Evolutionary conservation across 768 basidiomycete species (phyloP), one percentile per base, ranked within the genome.

Genomic region (Cubamyces lactineus): DNA sequence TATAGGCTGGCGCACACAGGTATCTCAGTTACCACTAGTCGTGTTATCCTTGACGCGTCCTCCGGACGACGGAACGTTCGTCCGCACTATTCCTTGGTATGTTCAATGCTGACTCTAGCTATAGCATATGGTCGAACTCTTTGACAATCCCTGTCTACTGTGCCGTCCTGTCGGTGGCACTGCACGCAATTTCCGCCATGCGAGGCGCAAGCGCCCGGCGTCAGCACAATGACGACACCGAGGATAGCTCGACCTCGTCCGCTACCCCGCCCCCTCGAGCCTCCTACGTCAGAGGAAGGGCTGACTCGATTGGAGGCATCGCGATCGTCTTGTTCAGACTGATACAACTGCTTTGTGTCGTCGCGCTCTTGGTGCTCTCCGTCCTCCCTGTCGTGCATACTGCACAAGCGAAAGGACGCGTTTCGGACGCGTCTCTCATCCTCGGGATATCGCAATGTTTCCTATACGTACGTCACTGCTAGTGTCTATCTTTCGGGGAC

Each of bases 11-110:
- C 21, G 50, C 24, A 15, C 17, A 12, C 23, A 57, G 15, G 11
- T 57, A 47, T 15, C 47, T 2, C 57, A 57, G 16, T n/a, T 50
- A 12, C 57, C 57, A 5, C 47, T 57, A 23, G 47, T 30, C 12
- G 23, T 39, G 2, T 50, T 47, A 7, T 39, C 47, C 19, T 7
- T 28, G 5, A 40, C 57, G 9, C 17, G 49, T 21, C 47, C 47
- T 23, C 39, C 47, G 1, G 38, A 41, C 1, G 40, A 38, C 48
- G 16, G 39, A 30, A 57, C 23, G 57, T 57, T 23, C 21, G 57
- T 50, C 13, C 34, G 34, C 34, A 34, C 1, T 11, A 34, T 34
- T 34, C 34, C 5, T 34, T 34, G 34, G 5, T 6, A 6, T 34
- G 5, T 34, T 9, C 34, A 1, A 13, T 11, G 21, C 53, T 42